These are phyloP conservation scores for Lasiodiplodia citricola DNA, from an alignment of 2,329 filamentous ascomycete species.

Conservation along the genomic window DNA sequence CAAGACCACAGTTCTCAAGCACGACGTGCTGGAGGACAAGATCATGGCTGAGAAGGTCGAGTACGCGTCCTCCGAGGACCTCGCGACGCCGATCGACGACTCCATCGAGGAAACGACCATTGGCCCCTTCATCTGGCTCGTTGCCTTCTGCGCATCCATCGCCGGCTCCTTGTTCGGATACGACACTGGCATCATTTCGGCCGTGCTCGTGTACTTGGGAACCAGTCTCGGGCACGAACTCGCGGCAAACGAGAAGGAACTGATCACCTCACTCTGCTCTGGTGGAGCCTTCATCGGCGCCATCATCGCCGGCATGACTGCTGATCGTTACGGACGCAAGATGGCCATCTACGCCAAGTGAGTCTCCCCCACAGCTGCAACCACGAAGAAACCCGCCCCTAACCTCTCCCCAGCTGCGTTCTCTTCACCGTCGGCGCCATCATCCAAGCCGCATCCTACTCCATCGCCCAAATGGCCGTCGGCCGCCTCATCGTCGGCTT, in stretches of 20 bases:
- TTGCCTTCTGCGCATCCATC: constrained; percentile 37
- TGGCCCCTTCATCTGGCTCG: constrained; percentile 47
- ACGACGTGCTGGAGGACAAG: constrained; percentile 15
- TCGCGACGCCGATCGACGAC: constrained; percentile 29
- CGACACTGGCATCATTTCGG: constrained; percentile 55
- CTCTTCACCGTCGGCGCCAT: constrained; percentile 46
- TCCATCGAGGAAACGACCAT: constrained; percentile 47
- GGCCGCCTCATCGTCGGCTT: constrained; percentile 56
- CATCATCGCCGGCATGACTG: constrained; percentile 35
- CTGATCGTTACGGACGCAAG: constrained; percentile 48
- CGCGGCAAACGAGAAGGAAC: constrained; percentile 53
- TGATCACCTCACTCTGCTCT: constrained; percentile 59
- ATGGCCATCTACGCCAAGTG: constrained; percentile 45
- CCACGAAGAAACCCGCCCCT: neutral
- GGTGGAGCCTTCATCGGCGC: constrained; percentile 55
- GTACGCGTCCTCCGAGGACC: constrained; percentile 31
- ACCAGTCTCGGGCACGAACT: constrained; percentile 48
- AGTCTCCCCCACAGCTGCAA: neutral
- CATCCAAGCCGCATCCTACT: constrained; percentile 38
- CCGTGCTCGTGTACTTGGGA: constrained; percentile 49
- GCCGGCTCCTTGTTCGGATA: constrained; percentile 47
- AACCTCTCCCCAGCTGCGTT: constrained; percentile 33
- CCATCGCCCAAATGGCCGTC: constrained; percentile 51
- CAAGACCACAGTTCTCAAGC: neutral
- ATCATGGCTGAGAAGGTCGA: constrained; percentile 26